Evolutionary conservation across 148 eudicot species (phyloP).

Genomic region (Linanthus parryae): DNA sequence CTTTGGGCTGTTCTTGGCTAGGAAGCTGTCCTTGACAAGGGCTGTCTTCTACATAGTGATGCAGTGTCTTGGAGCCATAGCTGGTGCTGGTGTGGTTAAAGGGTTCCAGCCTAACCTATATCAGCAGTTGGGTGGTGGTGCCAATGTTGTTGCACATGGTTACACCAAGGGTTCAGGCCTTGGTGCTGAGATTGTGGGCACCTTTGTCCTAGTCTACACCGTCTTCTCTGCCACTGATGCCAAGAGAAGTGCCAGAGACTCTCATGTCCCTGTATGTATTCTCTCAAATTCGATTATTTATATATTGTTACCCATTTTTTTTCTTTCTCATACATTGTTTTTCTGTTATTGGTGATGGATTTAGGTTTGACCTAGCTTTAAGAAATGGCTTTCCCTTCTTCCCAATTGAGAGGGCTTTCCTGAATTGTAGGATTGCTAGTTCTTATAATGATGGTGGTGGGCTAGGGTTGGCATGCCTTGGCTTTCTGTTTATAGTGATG

Average conservation of each 20-base stretch:
- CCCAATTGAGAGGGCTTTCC: too few relatives aligned
- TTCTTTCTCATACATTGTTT: too few relatives aligned
- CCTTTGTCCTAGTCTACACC: constrained; percentile 87
- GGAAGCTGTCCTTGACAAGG: constrained; percentile 77
- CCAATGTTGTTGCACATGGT: constrained; percentile 63
- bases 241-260: constrained; percentile 83
- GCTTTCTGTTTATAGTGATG: too few relatives aligned
- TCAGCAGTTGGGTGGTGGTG: constrained; percentile 50
- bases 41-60: constrained; percentile 80
- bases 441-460: too few relatives aligned
- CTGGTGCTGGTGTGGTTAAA: constrained; percentile 86
- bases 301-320: too few relatives aligned
- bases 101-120: constrained; percentile 46
- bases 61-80: constrained; percentile 86
- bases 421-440: too few relatives aligned
- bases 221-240: constrained; percentile 96
- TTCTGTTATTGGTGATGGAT: too few relatives aligned
- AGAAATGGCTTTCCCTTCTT: too few relatives aligned
- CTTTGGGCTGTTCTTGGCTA: constrained; percentile 73
- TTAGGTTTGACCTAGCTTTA: too few relatives aligned
- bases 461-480: too few relatives aligned
- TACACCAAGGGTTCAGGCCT: constrained; percentile 82
- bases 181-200: constrained; percentile 90
- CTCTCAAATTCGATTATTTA: too few relatives aligned
- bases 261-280: constrained; percentile 79